A percentile compares a stretch with the other conserved stretches of the same genome.
Conservation (phyloP, 768 basidiomycete genomes). For the Hygrocybe punicea region DNA sequence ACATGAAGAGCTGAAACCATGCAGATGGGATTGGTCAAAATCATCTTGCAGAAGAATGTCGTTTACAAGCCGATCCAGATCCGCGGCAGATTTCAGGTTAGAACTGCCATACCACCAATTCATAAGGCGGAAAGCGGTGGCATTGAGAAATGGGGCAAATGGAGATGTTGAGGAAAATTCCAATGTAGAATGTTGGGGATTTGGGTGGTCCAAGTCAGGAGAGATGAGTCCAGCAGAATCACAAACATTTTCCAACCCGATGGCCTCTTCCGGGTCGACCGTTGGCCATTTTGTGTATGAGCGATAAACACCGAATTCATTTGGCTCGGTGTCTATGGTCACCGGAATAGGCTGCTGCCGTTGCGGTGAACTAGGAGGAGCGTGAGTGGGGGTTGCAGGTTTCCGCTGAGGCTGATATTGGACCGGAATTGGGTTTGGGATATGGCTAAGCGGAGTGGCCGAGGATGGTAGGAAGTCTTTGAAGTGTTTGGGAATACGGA, state of each 20-base stretch:
- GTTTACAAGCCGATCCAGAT: constrained; percentile 26
- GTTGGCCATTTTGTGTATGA: constrained; percentile 23
- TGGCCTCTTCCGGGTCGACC: constrained; percentile 21
- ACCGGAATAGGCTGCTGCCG: constrained; percentile 13
- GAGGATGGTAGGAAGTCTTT: background rate
- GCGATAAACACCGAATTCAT: constrained; percentile 21
- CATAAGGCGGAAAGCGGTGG: constrained; percentile 24
- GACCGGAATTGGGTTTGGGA: constrained; percentile 12
- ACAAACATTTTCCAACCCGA: constrained; percentile 15
- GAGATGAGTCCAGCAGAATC: constrained; percentile 17
- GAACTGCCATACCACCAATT: no score
- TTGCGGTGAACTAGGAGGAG: constrained; percentile 19
- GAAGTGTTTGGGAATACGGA: background rate
- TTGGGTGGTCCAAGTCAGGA: constrained; percentile 10
- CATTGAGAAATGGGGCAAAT: constrained; percentile 25
- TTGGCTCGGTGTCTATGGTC: constrained; percentile 13
- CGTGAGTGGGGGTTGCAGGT: constrained; percentile 10
- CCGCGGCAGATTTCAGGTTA: constrained; percentile 27
- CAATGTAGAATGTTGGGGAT: background rate
- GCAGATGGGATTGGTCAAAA: constrained; percentile 20
- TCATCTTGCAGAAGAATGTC: constrained; percentile 19
- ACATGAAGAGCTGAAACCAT: constrained; percentile 14
- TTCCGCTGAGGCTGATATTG: no score
- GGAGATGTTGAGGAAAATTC: background rate
- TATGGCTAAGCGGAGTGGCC: constrained; percentile 21